These are phyloP conservation scores for Alternaria incomplexa DNA, from an alignment of 2,329 filamentous ascomycete species.

Conservation along the genomic window DNA sequence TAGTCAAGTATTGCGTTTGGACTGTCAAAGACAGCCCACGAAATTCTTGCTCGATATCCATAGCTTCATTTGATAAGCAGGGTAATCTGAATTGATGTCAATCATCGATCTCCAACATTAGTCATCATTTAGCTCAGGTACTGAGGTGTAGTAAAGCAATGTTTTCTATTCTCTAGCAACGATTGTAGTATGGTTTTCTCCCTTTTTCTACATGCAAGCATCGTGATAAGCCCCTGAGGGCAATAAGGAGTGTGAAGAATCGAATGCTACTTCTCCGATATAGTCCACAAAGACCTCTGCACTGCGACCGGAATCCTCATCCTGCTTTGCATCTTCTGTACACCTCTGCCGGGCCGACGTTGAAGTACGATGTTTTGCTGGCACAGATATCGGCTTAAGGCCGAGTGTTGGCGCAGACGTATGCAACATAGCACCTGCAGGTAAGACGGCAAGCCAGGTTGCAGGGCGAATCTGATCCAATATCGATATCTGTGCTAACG, in stretches of 20 bases:
- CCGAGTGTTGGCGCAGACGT: background rate
- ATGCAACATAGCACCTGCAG: background rate
- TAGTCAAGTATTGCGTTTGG: background rate
- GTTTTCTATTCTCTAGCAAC: background rate
- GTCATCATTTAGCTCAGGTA: background rate
- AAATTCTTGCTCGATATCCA: too few species aligned
- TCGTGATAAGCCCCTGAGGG: background rate
- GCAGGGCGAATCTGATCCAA: conserved; percentile 4
- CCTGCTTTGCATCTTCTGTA: background rate
- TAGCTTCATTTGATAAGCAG: too few species aligned
- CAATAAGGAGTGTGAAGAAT: conserved; percentile 5
- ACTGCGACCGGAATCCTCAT: background rate
- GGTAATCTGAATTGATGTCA: too few species aligned
- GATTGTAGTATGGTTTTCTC: conserved; percentile 11
- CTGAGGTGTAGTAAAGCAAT: background rate
- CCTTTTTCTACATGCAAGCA: background rate
- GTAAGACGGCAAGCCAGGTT: background rate
- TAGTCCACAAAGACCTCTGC: background rate
- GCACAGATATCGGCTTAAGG: background rate
- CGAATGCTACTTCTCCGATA: background rate
- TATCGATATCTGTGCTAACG: conserved; percentile 16
- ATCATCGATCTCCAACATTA: too few species aligned
- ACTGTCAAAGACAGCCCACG: background rate
- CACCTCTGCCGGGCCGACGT: background rate
- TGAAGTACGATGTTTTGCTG: background rate